Evolutionary conservation across 176 grass and related monocot genomes (phyloP).

Genomic region (Luzula sylvatica): DNA sequence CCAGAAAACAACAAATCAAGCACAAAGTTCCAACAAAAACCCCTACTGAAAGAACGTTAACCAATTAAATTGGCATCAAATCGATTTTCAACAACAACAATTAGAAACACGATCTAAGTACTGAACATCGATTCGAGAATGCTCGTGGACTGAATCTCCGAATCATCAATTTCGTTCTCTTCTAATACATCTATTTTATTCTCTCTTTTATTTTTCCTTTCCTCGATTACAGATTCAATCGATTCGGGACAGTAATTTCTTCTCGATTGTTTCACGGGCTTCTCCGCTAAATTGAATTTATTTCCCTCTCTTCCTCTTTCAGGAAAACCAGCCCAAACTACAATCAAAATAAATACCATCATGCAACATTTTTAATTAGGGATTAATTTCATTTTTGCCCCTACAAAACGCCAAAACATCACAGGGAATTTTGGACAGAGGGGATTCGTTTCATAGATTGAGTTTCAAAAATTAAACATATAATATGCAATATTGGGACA

Average conservation of each 20-base stretch:
- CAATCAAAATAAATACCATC: slow-evolving; percentile 7
- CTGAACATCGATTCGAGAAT: slow-evolving; percentile 36
- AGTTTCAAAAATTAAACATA: not conserved
- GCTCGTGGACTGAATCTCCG: slow-evolving; percentile 38
- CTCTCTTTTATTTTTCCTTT: slow-evolving; percentile 46
- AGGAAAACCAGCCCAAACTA: slow-evolving; percentile 75
- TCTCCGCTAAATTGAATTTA: slow-evolving; percentile 55
- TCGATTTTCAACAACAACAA: too few relatives aligned
- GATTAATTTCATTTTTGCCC: not conserved
- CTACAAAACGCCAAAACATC: not conserved
- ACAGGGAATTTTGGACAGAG: not conserved
- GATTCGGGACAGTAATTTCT: slow-evolving; percentile 53
- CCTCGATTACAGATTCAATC: slow-evolving; percentile 50
- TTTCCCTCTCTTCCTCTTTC: slow-evolving; percentile 55
- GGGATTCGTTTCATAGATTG: not conserved
- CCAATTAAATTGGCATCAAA: too few relatives aligned
- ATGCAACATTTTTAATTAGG: too few relatives aligned
- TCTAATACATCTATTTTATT: slow-evolving; percentile 47
- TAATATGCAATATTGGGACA: too few relatives aligned
- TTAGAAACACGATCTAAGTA: not conserved
- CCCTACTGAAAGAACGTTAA: too few relatives aligned
- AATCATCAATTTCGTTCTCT: slow-evolving; percentile 31
- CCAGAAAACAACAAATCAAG: too few relatives aligned
- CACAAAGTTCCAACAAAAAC: too few relatives aligned
- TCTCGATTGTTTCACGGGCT: slow-evolving; percentile 36